Base-by-base conservation (phyloP, 169 alveolate species). In the Eimeria brunetti region DNA sequence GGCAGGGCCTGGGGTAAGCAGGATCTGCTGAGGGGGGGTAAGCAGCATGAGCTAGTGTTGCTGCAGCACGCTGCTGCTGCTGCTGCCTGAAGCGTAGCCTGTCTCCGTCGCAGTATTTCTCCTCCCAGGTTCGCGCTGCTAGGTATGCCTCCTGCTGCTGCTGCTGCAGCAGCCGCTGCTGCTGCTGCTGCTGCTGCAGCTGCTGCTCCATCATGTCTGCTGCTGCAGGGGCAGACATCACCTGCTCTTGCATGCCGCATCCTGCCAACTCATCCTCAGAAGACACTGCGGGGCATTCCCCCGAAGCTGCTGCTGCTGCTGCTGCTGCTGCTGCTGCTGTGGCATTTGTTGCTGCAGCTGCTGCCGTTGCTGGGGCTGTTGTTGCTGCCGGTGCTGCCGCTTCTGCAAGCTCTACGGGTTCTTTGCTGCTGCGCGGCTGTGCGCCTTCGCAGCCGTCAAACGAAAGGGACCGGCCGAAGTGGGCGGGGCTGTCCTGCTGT, bases 181-280 rank as follows among this genome's bases (percentile, higher is more conserved):
- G 84, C 78, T 67, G 94, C 80, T 85, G 92, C 92, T 86, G 92
- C 81, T 86, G 75, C 44, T n/a, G 84, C 62, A 18, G 89, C 94
- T 51, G 46, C 53, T 27, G 44, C 20, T 41, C 60, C 41, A 64
- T 9, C 78, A 73, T 53, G 33, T 64, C 8, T 62, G 84, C 90
- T 22, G 78, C 84, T 18, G 38, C 89, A 53, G 69, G 51, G 0
- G 69, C 62, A 38, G 88, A n/a, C 41, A n/a, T 64, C 20, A 44
- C 60, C 38, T 81, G 75, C 33, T 75, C 90, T 71, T 90, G 90
- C 84, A 90, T 58, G 53, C 81, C 88, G 90, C 95, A 90, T 8
- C 80, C 95, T 7, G 95, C 95, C 69, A 90, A 49, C 84, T 90
- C 95, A 71, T 90, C 95, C 84, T 90, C 95, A 24, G 88, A 46